Evolutionary conservation across 768 basidiomycete genomes (phyloP).

Genomic region (Mycena pura): DNA sequence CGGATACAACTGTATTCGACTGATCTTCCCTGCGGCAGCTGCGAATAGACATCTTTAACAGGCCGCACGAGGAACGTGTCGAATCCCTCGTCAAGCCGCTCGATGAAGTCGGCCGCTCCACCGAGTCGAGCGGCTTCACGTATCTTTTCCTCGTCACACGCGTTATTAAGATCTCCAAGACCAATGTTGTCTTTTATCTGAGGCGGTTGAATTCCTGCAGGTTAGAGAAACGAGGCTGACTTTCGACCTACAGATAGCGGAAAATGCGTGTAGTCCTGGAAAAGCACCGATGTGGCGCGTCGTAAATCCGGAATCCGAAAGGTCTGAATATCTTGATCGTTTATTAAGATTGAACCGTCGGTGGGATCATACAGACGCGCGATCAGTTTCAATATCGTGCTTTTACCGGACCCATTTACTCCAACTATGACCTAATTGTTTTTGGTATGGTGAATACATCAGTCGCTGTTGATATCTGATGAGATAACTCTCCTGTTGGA

Average conservation of each 20-base stretch:
- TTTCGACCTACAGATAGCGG: slow-evolving; percentile 77
- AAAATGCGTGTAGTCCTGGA: slow-evolving; percentile 84
- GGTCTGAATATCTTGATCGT: slow-evolving; percentile 65
- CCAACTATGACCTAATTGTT: slow-evolving; percentile 72
- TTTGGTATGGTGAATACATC: background rate
- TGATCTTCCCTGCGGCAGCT: slow-evolving; percentile 64
- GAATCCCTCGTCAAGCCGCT: slow-evolving; percentile 67
- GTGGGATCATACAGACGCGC: slow-evolving; percentile 72
- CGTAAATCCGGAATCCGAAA: slow-evolving; percentile 70
- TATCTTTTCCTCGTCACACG: slow-evolving; percentile 61
- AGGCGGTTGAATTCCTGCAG: background rate
- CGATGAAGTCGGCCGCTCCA: slow-evolving; percentile 71
- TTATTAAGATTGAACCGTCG: slow-evolving; percentile 72
- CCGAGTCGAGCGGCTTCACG: slow-evolving; percentile 71
- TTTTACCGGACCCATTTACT: slow-evolving; percentile 81
- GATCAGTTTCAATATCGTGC: slow-evolving; percentile 79
- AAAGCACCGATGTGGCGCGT: slow-evolving; percentile 73
- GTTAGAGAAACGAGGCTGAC: slow-evolving; percentile 28
- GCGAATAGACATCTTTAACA: slow-evolving; percentile 71
- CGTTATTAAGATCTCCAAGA: slow-evolving; percentile 68
- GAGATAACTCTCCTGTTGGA: slow-evolving; percentile 54
- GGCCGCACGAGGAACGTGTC: slow-evolving; percentile 78
- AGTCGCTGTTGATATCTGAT: background rate
- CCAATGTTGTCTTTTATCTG: slow-evolving; percentile 83
- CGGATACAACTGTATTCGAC: slow-evolving; percentile 60